These are phyloP conservation scores for Monosporozyma yasuniensis DNA, from an alignment of 805 yeast species.

Conservation along the genomic window DNA sequence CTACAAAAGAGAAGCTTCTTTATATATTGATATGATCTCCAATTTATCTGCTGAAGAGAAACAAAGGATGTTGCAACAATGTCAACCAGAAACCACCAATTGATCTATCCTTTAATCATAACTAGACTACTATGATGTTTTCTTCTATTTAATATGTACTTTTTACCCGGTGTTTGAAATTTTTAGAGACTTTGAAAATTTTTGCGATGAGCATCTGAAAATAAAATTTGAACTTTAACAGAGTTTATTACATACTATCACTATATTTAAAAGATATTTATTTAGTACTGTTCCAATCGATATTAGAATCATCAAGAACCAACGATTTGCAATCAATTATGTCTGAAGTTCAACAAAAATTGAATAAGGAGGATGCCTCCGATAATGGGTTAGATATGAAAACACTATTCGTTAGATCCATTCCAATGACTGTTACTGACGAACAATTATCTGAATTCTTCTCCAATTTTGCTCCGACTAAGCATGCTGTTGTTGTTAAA, in stretches of 20 bases:
- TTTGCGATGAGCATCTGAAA: conserved; percentile 5
- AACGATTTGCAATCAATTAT: neutral
- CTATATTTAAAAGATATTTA: no score
- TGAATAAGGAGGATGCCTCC: neutral
- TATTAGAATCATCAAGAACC: neutral
- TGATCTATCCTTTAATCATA: neutral
- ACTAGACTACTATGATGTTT: neutral
- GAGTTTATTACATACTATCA: neutral
- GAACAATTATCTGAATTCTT: conserved; percentile 79
- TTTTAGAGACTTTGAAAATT: neutral
- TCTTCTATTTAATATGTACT: neutral
- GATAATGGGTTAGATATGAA: conserved; percentile 32
- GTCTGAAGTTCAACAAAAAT: conserved; percentile 3
- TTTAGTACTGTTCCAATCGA: no score
- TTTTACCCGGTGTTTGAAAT: conserved; percentile 4
- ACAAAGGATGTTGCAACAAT: conserved; percentile 42
- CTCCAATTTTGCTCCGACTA: conserved; percentile 88
- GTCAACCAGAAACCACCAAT: conserved; percentile 13
- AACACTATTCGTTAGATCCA: conserved; percentile 77
- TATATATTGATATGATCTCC: conserved; percentile 47
- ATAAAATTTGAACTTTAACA: neutral
- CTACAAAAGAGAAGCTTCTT: conserved; percentile 49
- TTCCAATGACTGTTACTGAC: conserved; percentile 72
- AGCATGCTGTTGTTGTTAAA: conserved; percentile 85
- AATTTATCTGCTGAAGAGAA: conserved; percentile 38